Percentiles rank a stretch among this genome's conserved stretches.
phyloP scores from a whole-genome alignment of 768 basidiomycete species.

The Saitozyma sp. region DNA sequence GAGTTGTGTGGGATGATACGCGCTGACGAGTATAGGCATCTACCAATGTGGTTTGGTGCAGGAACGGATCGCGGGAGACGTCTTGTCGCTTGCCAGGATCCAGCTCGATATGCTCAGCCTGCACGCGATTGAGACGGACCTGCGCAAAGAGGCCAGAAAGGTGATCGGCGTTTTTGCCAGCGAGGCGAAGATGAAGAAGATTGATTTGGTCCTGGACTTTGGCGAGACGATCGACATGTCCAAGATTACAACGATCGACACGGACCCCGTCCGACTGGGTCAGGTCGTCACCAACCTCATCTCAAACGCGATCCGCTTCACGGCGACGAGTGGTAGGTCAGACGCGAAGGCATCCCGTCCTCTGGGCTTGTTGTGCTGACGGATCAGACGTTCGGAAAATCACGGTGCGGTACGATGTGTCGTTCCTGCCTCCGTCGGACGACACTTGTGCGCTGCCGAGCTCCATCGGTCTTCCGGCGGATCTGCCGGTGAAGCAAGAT shows the following conservation, averaged over 20 bases:
- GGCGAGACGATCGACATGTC: slow-evolving; percentile 42
- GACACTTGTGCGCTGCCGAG: slow-evolving; percentile 40
- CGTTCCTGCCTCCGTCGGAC: slow-evolving; percentile 42
- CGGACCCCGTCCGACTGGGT: slow-evolving; percentile 44
- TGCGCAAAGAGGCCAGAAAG: slow-evolving; percentile 44
- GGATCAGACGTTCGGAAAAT: slow-evolving; percentile 19
- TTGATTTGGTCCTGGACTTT: slow-evolving; percentile 46
- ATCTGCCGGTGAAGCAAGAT: slow-evolving; percentile 31
- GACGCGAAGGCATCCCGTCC: slow-evolving; percentile 3
- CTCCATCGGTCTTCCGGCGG: slow-evolving; percentile 18
- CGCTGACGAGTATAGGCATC: slow-evolving; percentile 43
- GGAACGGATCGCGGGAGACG: slow-evolving; percentile 55
- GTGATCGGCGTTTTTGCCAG: slow-evolving; percentile 49
- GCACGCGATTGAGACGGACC: slow-evolving; percentile 46
- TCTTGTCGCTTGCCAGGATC: slow-evolving; percentile 54
- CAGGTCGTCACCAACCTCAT: slow-evolving; percentile 52
- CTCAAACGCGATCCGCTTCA: slow-evolving; percentile 51
- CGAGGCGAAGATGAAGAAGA: slow-evolving; percentile 48
- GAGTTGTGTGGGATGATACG: slow-evolving; percentile 30
- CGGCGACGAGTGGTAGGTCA: slow-evolving; percentile 26
- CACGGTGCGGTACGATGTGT: slow-evolving; percentile 48
- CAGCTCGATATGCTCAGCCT: slow-evolving; percentile 52
- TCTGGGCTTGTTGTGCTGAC: not conserved
- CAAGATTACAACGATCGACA: slow-evolving; percentile 27
- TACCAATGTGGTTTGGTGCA: slow-evolving; percentile 54